phyloP scores from a whole-genome alignment of 2,329 filamentous ascomycete species.

The Colletotrichum limetticola region DNA sequence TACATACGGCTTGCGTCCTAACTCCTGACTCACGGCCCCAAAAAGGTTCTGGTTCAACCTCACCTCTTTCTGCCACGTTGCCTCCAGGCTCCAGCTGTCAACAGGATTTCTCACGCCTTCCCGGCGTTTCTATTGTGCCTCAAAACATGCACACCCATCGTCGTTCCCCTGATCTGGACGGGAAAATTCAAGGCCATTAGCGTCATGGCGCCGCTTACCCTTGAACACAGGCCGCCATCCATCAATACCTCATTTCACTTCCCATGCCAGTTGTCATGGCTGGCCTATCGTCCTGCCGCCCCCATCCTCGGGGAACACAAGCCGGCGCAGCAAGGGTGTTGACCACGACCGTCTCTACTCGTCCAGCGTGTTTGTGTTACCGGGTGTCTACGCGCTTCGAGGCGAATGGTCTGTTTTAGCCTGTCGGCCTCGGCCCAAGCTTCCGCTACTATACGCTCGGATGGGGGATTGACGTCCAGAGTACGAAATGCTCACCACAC shows the following conservation, averaged over 20 bases:
- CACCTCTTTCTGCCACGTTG: slow-evolving; percentile 13
- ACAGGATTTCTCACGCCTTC: neutral
- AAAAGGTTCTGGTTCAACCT: neutral
- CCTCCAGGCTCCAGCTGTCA: slow-evolving; percentile 1
- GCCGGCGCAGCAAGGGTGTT: neutral
- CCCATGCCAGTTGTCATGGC: slow-evolving; percentile 20
- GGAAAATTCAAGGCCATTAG: slow-evolving; percentile 9
- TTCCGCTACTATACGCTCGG: slow-evolving; percentile 1
- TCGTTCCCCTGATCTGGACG: neutral
- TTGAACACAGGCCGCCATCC: neutral
- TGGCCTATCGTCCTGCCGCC: slow-evolving; percentile 3
- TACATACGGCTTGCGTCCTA: neutral
- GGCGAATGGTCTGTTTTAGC: slow-evolving; percentile 7
- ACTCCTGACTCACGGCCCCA: neutral
- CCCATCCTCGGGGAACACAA: neutral
- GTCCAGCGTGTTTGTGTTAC: slow-evolving; percentile 6
- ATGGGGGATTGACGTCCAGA: neutral
- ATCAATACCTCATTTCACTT: slow-evolving; percentile 21
- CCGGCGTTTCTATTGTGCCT: slow-evolving; percentile 11
- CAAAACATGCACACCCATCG: slow-evolving; percentile 7
- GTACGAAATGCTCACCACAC: neutral
- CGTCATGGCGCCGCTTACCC: slow-evolving; percentile 13
- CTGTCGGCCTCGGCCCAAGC: slow-evolving; percentile 14
- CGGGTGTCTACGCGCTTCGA: slow-evolving; percentile 4
- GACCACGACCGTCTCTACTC: neutral